Percentiles rank a stretch among this genome's conserved stretches.
Conservation (phyloP, 2,329 filamentous ascomycete genomes). For the Pseudogymnoascus sp. region DNA sequence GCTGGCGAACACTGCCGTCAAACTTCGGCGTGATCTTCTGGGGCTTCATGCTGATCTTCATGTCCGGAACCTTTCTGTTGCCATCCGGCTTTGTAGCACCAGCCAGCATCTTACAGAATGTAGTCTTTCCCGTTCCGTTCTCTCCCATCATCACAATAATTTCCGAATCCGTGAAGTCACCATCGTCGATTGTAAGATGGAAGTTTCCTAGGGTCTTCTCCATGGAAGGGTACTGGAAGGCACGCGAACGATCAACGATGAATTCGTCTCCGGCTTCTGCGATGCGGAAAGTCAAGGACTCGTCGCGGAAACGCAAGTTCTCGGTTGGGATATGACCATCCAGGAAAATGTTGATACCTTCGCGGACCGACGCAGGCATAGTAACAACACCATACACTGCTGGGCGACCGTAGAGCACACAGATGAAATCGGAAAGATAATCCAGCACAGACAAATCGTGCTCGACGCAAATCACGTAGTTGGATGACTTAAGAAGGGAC, state of each 20-base stretch:
- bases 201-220: slow-evolving; percentile 88
- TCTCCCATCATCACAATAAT: slow-evolving; percentile 99
- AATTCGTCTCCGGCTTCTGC: slow-evolving; percentile 85
- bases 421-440: slow-evolving; percentile 97
- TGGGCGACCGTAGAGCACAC: slow-evolving; percentile 90
- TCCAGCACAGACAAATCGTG: slow-evolving; percentile 98
- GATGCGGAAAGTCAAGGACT: slow-evolving; percentile 92
- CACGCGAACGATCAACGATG: slow-evolving; percentile 71
- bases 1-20: slow-evolving; percentile 87
- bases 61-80: slow-evolving; percentile 68
- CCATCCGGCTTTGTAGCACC: slow-evolving; percentile 88
- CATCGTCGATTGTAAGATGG: slow-evolving; percentile 70
- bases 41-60: slow-evolving; percentile 99
- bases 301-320: slow-evolving; percentile 95
- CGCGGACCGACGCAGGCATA: slow-evolving; percentile 86
- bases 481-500: slow-evolving; percentile 75
- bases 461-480: slow-evolving; percentile 98
- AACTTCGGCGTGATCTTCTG: slow-evolving; percentile 99
- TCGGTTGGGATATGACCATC: slow-evolving; percentile 97
- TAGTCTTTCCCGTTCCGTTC: slow-evolving; percentile 98
- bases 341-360: slow-evolving; percentile 99
- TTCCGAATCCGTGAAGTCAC: slow-evolving; percentile 93
- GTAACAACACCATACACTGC: slow-evolving; percentile 98
- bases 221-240: slow-evolving; percentile 83
- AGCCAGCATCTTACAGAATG: slow-evolving; percentile 93